Base-by-base conservation (phyloP, 495 filamentous ascomycete genomes). In the Penicillium ochrochloron region DNA sequence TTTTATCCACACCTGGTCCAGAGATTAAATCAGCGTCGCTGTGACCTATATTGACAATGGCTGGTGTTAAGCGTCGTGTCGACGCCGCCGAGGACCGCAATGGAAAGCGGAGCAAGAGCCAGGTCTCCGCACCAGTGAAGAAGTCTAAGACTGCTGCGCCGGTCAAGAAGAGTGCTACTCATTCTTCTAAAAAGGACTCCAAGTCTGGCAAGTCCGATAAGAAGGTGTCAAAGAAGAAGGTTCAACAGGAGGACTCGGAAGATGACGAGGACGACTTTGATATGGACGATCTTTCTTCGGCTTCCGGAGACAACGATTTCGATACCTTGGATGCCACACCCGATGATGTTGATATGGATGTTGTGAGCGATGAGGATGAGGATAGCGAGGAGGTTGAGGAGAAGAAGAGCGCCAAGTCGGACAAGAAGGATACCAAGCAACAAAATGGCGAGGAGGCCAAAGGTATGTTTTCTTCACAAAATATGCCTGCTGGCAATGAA, bases 81-180 rank as follows among this genome's bases (percentile, higher is more conserved):
- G 80, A 81, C 48, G 57, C 70, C 60, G 71, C 71, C 34, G 78
- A 81, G 48, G 78, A 80, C 60, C 76, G 78, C 73, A 78, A 80
- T 75, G 80, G 80, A 64, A 82, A 82, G 71, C 75, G 80, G 44
- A 78, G 72, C 64, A 82, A 81, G 71, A 77, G 80, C 71, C 70
- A 73, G 46, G 70, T 46, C 50, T 69, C 73, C 66, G 73, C 68
- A 51, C 61, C 76, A 19, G 42, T 67, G 60, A 80, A 79, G 66
- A 77, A 76, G 51, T 68, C 72, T 59, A 74, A 78, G 67, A 48
- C 64, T 41, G 64, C 70, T 53, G 68, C 65, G 34, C 64, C 72
- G 31, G 70, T 70, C 66, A 79, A 81, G 63, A 76, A 77, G 63
- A 67, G 64, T 21, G 66, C 65, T 55, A n/a, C 34, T 34, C 3